Conservation (phyloP, 2,329 filamentous ascomycete species). For the Didymella exigua region DNA sequence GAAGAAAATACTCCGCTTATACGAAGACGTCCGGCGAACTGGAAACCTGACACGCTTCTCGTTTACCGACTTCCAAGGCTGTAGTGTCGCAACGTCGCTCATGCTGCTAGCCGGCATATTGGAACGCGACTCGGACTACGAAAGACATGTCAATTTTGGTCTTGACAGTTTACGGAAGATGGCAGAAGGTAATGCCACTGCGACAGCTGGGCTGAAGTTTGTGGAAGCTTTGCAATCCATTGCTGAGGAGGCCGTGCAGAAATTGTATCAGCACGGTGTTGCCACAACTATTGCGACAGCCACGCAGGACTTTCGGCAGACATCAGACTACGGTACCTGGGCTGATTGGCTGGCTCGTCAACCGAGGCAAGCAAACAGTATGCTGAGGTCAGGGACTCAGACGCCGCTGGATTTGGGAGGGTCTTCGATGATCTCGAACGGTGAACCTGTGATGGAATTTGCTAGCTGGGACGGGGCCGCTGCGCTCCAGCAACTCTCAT, state of each 20-base stretch:
- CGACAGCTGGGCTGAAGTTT: conserved; percentile 5
- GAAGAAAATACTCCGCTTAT: conserved; percentile 4
- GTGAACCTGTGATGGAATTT: background rate
- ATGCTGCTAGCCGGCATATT: conserved; percentile 1
- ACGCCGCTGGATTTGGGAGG: background rate
- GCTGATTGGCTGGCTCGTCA: conserved; percentile 7
- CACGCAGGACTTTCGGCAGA: background rate
- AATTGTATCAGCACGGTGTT: background rate
- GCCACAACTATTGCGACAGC: too few relatives aligned
- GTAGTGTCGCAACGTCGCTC: conserved; percentile 6
- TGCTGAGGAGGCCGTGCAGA: conserved; percentile 4
- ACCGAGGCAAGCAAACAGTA: background rate
- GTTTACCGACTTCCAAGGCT: conserved; percentile 7
- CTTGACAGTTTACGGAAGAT: conserved; percentile 6
- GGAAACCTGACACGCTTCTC: conserved; percentile 6
- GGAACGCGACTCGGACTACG: conserved; percentile 6
- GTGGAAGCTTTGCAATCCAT: conserved; percentile 7
- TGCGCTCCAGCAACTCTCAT: conserved; percentile 4
- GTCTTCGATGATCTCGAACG: background rate
- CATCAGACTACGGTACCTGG: conserved; percentile 1
- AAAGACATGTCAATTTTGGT: conserved; percentile 3
- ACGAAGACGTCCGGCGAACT: conserved; percentile 11
- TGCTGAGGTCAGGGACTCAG: background rate
- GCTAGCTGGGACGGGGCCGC: conserved; percentile 2
- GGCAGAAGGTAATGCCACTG: conserved; percentile 6